Base-by-base conservation (phyloP, 1,284 basidiomycete species). In the Gymnopus androsaceus region DNA sequence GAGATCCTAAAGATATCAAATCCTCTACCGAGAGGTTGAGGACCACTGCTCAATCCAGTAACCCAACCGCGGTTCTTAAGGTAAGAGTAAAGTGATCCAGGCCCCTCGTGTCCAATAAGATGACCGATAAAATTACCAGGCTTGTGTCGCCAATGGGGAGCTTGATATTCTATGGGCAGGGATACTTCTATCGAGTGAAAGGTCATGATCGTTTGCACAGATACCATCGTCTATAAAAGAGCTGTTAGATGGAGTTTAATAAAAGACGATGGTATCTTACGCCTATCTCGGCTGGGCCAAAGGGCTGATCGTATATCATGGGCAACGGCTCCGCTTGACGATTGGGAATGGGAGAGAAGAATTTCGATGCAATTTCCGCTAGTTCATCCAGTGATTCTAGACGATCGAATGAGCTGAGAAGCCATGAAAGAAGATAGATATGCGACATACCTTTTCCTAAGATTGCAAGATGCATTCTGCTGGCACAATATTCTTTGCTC, bases 101-200 rank as follows among this genome's bases (percentile, higher is more conserved):
- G 87, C 3, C 97, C 98, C 75, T 99, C 98, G 70, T 99, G 96
- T 0, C 97, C 97, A 47, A 98, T 74, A 67, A 97, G 88, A 71
- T 98, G 94, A 2, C 87, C 81, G 17, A 99, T 68, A 69, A 95
- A 91, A 60, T 84, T 75, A 3, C 80, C 85, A 1, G 97, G 96
- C 76, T 95, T 95, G 67, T 88, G 78, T 34, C 83, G 80, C 84
- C 91, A 97, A 45, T 86, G 75, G 1, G 88, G 85, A 4, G 84
- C 77, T 67, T 97, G 88, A 69, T 95, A 94, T 23, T 88, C 88
- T 58, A 96, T 76, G 15, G 93, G 93, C 74, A 97, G 97, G 3
- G 87, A 87, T 42, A 99, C 80, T 67, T 98, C 95, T 57, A 99
- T 68, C 0, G 84, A 85, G 64, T 95, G 90, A 67, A 95, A 86